phyloP scores from a whole-genome alignment of 139 green algal species.

The Micractinium sp. region DNA sequence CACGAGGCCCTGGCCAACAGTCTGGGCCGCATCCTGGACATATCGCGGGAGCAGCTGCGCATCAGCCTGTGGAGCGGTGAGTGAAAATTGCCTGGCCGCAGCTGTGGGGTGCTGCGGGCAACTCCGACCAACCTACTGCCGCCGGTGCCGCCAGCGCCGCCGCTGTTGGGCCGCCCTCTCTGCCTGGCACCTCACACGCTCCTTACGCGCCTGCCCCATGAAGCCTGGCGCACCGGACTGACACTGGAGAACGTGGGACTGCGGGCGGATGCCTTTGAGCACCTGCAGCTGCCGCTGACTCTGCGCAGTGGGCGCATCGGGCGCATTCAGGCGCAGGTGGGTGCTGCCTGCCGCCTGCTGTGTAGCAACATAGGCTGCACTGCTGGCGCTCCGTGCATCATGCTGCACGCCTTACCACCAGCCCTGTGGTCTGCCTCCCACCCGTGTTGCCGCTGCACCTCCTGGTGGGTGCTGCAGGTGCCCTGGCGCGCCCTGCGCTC shows the following conservation, averaged over 20 bases:
- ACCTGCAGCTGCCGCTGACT: constrained; percentile 58
- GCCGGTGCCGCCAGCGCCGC: neutral
- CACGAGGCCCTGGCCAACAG: constrained; percentile 55
- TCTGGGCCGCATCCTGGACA: constrained; percentile 63
- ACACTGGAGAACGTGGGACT: constrained; percentile 60
- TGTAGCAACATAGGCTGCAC: neutral
- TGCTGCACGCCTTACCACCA: neutral
- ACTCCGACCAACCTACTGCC: neutral
- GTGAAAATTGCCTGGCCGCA: neutral
- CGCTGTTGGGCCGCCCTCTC: neutral
- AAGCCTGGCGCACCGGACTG: constrained; percentile 63
- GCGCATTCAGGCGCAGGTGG: constrained; percentile 49
- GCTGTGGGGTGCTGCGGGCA: neutral
- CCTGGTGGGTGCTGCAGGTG: constrained; percentile 21
- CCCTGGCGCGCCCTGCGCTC: constrained; percentile 53
- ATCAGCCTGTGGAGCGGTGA: constrained; percentile 61
- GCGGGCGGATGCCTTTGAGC: constrained; percentile 61
- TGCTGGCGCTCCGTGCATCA: neutral
- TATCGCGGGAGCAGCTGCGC: constrained; percentile 62
- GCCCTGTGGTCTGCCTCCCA: neutral
- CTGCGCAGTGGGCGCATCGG: constrained; percentile 52
- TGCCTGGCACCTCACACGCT: neutral
- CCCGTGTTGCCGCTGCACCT: neutral
- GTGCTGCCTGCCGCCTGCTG: neutral
- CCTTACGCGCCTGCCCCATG: neutral